phyloP scores from a whole-genome alignment of 2,329 filamentous ascomycete genomes.

The Alternaria brassicicola region DNA sequence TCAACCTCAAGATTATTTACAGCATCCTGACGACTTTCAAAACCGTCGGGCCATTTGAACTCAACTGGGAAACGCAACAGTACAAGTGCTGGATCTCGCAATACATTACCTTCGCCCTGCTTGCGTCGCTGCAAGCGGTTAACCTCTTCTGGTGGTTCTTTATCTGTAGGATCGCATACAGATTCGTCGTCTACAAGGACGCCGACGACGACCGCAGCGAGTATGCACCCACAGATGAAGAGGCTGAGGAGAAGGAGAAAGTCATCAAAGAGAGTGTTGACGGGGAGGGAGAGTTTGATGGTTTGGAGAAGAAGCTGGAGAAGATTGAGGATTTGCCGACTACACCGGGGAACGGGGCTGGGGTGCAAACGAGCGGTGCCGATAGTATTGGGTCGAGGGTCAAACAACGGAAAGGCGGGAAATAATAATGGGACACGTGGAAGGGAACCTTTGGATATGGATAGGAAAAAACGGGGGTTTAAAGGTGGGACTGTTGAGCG shows the following conservation, averaged over 20 bases:
- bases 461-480: neutral
- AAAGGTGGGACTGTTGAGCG: neutral
- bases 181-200: conserved; percentile 67
- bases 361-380: conserved; percentile 7
- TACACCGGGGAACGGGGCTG: conserved; percentile 18
- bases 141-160: conserved; percentile 84
- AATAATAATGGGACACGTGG: neutral
- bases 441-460: neutral
- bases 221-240: conserved; percentile 60
- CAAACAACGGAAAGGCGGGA: conserved; percentile 25
- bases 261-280: conserved; percentile 13
- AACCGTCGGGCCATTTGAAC: conserved; percentile 74
- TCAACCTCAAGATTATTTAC: conserved; percentile 78
- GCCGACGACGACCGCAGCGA: conserved; percentile 75
- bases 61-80: conserved; percentile 77
- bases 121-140: conserved; percentile 72
- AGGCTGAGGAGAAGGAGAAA: conserved; percentile 39
- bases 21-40: conserved; percentile 77
- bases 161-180: conserved; percentile 75
- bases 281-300: conserved; percentile 48
- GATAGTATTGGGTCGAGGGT: conserved; percentile 27
- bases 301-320: conserved; percentile 18
- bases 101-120: conserved; percentile 68
- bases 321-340: conserved; percentile 28
- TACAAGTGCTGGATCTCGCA: conserved; percentile 78